phyloP scores from a whole-genome alignment of 306 rosid genomes.

The Notholithocarpus densiflorus region DNA sequence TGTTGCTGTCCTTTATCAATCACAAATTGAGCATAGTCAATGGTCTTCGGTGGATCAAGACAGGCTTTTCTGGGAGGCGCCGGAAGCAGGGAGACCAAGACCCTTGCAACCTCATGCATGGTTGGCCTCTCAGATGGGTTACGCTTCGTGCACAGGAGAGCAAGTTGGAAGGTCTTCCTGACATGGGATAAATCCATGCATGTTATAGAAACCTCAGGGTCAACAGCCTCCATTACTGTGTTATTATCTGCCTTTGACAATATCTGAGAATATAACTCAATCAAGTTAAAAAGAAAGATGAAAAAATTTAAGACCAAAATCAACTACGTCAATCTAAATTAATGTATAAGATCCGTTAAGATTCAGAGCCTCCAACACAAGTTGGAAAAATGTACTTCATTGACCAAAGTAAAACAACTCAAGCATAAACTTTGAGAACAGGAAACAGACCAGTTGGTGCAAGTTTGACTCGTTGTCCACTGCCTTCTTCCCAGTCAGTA shows the following conservation, averaged over 20 bases:
- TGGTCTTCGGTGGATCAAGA: conserved; percentile 27
- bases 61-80: conserved; percentile 34
- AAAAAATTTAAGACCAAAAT: not conserved
- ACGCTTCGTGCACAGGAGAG: conserved; percentile 70
- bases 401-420: not conserved
- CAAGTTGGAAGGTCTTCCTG: conserved; percentile 79
- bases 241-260: conserved; percentile 71
- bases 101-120: conserved; percentile 79
- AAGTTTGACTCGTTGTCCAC: conserved; percentile 84
- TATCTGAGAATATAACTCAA: conserved; percentile 40
- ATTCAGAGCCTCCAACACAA: no score
- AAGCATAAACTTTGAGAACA: no score
- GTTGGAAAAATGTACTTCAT: not conserved
- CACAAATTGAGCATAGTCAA: conserved; percentile 54
- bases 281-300: not conserved
- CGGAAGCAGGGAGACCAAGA: conserved; percentile 66
- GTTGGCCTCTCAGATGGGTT: conserved; percentile 80
- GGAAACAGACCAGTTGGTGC: conserved; percentile 69
- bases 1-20: conserved; percentile 49
- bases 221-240: conserved; percentile 88
- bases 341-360: no score
- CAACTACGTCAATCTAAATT: not conserved
- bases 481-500: conserved; percentile 85
- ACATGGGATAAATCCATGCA: conserved; percentile 70
- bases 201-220: conserved; percentile 74